Base-by-base conservation (phyloP, 192 early-diverging fungal species). In the Entomortierella parvispora region DNA sequence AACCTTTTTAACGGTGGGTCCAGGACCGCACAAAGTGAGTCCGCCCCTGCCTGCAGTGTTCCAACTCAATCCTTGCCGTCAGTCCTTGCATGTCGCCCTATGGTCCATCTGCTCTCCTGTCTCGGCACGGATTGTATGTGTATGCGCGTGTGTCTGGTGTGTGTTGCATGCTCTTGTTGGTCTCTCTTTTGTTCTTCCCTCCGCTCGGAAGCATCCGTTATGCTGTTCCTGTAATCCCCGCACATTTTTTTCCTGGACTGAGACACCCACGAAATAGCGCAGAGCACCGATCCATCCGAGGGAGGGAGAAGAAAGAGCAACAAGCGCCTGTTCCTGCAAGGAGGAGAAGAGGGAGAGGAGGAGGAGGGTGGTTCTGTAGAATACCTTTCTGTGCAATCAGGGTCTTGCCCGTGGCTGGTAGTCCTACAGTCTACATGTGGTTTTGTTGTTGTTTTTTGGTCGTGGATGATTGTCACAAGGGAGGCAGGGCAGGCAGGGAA, bases 331-430 rank as follows among this genome's bases (percentile, higher is more conserved):
- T 29, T 25, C 28, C 29, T 53, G 8, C 32, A 50, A 23, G 49
- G 49, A 50, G 17, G 9, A 50, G 9, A 12, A 50, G 1, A 50
- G n/a, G n/a, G n/a, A n/a, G n/a, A n/a, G n/a, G n/a, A n/a, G n/a
- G n/a, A n/a, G n/a, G n/a, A 29, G 31, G 32, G 23, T 18, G 8
- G 40, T 10, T 34, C n/a, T 50, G n/a, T 62, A 55, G 15, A n/a
- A n/a, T 87, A 94, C 91, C 91, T 91, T 93, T 93, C 64, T 93
- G 89, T 17, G 95, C 91, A 49, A 96, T 96, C 77, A 97, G 98
- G 9, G 97, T 99, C 83, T 99, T 99, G 48, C 97, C 97, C 28
- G 96, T 85, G 29, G 96, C 96, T 25, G 94, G 94, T 61, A 95
- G 80, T 29, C 93, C 94, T 22, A 97, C 94, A 92, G 94, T 97